Evolutionary conservation across 805 yeast genomes (phyloP).

Genomic region (Sugiyamaella valdiviana): DNA sequence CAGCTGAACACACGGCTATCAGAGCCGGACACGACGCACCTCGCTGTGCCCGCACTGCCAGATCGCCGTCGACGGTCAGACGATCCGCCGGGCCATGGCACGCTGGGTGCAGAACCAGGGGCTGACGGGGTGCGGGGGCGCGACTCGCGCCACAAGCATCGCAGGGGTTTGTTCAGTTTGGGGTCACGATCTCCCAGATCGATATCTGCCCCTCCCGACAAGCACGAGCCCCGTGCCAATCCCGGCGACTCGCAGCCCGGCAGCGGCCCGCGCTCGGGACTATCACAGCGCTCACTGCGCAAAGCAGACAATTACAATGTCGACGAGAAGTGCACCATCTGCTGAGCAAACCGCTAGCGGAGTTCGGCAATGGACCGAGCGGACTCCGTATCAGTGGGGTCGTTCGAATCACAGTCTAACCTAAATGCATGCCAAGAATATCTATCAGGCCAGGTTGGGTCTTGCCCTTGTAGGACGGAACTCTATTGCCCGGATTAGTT

Average conservation of each 20-base stretch:
- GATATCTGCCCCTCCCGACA: conserved; percentile 8
- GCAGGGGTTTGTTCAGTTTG: not conserved
- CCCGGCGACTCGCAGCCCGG: not conserved
- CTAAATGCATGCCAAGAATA: not conserved
- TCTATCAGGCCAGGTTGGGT: not conserved
- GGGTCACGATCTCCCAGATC: conserved; percentile 2
- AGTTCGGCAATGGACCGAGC: no score
- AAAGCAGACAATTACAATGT: conserved; percentile 2
- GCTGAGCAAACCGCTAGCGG: not conserved
- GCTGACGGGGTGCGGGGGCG: not conserved
- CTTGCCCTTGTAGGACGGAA: no score
- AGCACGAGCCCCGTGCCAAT: not conserved
- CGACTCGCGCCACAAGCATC: not conserved
- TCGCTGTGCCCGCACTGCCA: not conserved
- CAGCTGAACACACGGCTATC: not conserved
- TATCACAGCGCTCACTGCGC: conserved; percentile 1
- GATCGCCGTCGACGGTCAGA: not conserved
- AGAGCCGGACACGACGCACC: not conserved
- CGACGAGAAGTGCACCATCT: conserved; percentile 8
- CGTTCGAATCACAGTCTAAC: not conserved
- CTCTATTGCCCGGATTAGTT: no score
- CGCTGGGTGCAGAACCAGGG: not conserved
- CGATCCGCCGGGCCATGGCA: no score
- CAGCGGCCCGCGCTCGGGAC: not conserved
- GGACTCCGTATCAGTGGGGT: not conserved